Conservation (phyloP, 78 protist genomes). For the Dictyostelium firmibasis region DNA sequence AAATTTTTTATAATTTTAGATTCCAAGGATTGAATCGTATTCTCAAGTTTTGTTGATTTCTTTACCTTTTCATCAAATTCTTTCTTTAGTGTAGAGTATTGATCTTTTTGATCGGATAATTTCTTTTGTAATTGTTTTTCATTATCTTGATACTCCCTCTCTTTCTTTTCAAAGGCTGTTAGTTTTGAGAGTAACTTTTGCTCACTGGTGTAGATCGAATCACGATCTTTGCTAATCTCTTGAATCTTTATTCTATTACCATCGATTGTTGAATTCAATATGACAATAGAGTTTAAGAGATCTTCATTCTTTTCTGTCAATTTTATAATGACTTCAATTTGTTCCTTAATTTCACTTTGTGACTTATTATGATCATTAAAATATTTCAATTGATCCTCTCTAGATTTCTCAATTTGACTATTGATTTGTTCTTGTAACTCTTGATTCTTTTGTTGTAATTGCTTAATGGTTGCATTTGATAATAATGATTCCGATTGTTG, state of each 20-base stretch:
- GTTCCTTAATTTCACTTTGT: background rate
- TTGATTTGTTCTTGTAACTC: slow-evolving; percentile 8
- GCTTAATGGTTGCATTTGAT: background rate
- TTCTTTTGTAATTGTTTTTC: slow-evolving; percentile 19
- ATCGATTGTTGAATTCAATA: background rate
- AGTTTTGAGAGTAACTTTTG: background rate
- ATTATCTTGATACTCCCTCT: background rate
- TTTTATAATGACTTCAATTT: background rate
- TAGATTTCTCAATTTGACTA: slow-evolving; percentile 9
- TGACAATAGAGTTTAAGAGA: background rate
- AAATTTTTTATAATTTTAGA: background rate
- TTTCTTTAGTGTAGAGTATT: background rate
- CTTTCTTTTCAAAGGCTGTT: slow-evolving; percentile 7
- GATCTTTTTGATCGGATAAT: slow-evolving; percentile 12
- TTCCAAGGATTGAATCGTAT: background rate
- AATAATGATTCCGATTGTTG: background rate
- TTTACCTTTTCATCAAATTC: slow-evolving; percentile 40
- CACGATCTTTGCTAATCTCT: slow-evolving; percentile 49
- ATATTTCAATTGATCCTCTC: slow-evolving; percentile 5
- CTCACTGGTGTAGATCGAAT: background rate
- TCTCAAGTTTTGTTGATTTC: slow-evolving; percentile 1
- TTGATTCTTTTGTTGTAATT: background rate
- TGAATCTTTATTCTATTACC: background rate
- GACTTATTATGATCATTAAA: background rate
- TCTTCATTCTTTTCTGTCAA: background rate